Percentiles rank a stretch among this genome's conserved stretches.
Evolutionary conservation across 306 rosid genomes (phyloP).

Genomic region (Citrullus mucosospermus): DNA sequence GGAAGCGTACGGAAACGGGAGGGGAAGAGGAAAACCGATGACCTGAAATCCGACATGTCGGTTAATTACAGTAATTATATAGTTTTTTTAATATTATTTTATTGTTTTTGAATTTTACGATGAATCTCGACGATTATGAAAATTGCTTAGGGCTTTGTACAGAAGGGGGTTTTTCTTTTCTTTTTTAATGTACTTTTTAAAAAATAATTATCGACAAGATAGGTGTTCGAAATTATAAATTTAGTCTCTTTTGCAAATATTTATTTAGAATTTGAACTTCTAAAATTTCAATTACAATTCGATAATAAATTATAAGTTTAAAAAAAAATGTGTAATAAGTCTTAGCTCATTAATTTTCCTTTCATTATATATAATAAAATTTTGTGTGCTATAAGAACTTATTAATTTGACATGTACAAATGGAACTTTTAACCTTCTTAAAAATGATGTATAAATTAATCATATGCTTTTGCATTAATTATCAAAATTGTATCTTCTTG

Average conservation of each 20-base stretch:
- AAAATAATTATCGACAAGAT: not conserved
- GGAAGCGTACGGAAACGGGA: slow-evolving; percentile 28
- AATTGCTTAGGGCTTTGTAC: not conserved
- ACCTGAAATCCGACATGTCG: slow-evolving; percentile 18
- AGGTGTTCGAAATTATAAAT: not conserved
- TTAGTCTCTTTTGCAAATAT: not conserved
- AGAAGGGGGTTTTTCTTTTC: not conserved
- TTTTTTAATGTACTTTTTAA: not conserved
- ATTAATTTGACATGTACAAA: no score
- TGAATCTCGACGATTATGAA: not conserved
- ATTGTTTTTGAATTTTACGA: not conserved
- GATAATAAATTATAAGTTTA: no score
- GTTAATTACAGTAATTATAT: slow-evolving; percentile 6
- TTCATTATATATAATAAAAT: no score
- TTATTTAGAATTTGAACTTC: not conserved
- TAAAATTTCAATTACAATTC: not conserved
- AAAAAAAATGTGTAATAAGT: no score
- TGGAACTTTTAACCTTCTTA: no score
- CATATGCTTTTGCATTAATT: no score
- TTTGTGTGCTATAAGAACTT: no score
- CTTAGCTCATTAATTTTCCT: no score
- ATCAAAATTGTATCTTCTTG: no score
- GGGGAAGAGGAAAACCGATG: slow-evolving; percentile 33
- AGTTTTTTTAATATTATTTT: not conserved
- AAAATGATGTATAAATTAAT: no score